A percentile compares a stretch with the other conserved stretches of the same genome.
Conservation (phyloP, 2,329 filamentous ascomycete species). For the Calonectria naviculata region DNA sequence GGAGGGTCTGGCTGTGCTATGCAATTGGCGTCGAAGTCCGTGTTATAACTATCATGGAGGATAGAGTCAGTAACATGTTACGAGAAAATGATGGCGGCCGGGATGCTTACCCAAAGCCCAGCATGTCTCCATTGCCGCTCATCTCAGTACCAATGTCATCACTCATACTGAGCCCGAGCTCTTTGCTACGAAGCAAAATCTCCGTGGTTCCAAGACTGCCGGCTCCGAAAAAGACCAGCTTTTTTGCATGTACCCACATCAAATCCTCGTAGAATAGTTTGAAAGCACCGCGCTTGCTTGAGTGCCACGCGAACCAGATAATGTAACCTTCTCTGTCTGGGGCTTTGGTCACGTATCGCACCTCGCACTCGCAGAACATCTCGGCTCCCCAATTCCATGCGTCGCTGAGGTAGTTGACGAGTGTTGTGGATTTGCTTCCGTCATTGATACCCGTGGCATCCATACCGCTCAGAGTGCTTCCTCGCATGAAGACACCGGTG, state of each 20-base stretch:
- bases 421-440: conserved; percentile 73
- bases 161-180: conserved; percentile 68
- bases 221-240: conserved; percentile 74
- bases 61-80: not conserved
- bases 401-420: conserved; percentile 75
- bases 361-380: conserved; percentile 77
- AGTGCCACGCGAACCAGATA: conserved; percentile 74
- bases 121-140: conserved; percentile 75
- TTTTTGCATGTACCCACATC: conserved; percentile 75
- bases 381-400: conserved; percentile 80
- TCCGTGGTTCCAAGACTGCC: conserved; percentile 74
- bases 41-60: conserved; percentile 62
- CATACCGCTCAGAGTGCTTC: conserved; percentile 69
- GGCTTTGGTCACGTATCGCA: conserved; percentile 69
- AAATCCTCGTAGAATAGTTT: conserved; percentile 66
- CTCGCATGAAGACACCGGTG: conserved; percentile 72
- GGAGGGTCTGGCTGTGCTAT: conserved; percentile 64
- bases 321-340: conserved; percentile 66
- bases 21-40: conserved; percentile 64
- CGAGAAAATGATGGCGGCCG: too few species aligned
- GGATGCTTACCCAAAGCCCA: conserved; percentile 66
- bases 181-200: conserved; percentile 70
- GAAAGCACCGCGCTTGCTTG: conserved; percentile 66
- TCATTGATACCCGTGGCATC: conserved; percentile 75
- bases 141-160: conserved; percentile 67